Percentiles rank a stretch among this genome's conserved stretches.
phyloP scores from a whole-genome alignment of 495 filamentous ascomycete species.

The Friedmanniomyces simplex region DNA sequence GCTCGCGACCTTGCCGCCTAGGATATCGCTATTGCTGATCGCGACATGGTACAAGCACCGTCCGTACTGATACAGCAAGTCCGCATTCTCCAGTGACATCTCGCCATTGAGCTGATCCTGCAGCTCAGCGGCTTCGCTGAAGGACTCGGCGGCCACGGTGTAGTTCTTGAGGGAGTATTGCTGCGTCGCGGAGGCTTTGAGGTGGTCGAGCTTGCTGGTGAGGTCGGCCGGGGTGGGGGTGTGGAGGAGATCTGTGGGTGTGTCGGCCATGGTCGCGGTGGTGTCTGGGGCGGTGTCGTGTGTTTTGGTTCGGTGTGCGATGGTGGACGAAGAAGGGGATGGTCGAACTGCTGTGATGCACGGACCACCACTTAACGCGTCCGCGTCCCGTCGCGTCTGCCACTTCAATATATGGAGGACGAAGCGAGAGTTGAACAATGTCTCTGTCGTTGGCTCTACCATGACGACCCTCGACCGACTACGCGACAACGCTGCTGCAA shows the following conservation, averaged over 20 bases:
- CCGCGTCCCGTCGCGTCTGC: neutral
- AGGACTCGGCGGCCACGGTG: constrained; percentile 70
- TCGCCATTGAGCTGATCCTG: constrained; percentile 90
- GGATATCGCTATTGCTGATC: constrained; percentile 84
- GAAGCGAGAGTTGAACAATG: no score
- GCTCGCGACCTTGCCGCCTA: constrained; percentile 65
- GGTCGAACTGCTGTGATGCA: neutral
- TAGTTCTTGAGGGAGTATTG: constrained; percentile 82
- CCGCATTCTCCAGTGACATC: constrained; percentile 77
- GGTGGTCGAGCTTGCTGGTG: constrained; percentile 26
- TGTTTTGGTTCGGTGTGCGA: neutral
- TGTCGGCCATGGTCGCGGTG: neutral
- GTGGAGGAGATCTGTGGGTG: neutral
- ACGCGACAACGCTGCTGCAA: constrained; percentile 34
- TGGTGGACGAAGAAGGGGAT: neutral
- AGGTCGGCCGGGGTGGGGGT: constrained; percentile 18
- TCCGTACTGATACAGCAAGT: constrained; percentile 87
- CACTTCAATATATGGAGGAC: no score
- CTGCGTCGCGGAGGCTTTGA: constrained; percentile 50
- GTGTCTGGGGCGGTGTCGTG: neutral
- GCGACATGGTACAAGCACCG: constrained; percentile 86
- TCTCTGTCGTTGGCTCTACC: no score
- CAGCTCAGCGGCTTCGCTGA: constrained; percentile 76
- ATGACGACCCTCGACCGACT: constrained; percentile 22
- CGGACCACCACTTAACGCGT: neutral